phyloP scores from a whole-genome alignment of 306 rosid genomes.

The Castanospermum australe region DNA sequence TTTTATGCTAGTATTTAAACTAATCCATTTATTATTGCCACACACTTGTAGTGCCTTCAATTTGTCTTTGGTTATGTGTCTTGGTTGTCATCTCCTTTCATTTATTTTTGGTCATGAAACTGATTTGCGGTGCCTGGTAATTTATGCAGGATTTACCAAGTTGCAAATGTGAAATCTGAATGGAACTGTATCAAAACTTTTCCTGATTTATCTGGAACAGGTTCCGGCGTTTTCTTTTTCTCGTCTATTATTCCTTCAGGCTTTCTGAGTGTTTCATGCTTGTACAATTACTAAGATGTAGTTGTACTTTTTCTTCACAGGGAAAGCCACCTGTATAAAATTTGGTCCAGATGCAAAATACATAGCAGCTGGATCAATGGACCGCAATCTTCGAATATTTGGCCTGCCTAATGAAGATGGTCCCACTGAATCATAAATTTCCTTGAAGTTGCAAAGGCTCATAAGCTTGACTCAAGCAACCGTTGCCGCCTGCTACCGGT shows the following conservation, averaged over 20 bases:
- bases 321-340: conserved; percentile 71
- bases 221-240: conserved; percentile 27
- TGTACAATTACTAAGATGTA: neutral
- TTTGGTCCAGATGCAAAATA: conserved; percentile 91
- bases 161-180: conserved; percentile 89
- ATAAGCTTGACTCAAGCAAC: neutral
- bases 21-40: neutral
- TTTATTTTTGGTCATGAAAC: neutral
- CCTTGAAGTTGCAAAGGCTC: neutral
- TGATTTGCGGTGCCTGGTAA: conserved; percentile 27
- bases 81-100: neutral
- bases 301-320: conserved; percentile 40
- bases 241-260: neutral
- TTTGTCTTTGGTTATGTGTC: no score
- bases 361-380: conserved; percentile 91
- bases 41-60: neutral
- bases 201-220: conserved; percentile 98
- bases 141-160: conserved; percentile 87
- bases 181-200: conserved; percentile 92
- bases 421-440: conserved; percentile 44
- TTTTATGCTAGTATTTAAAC: neutral
- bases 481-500: conserved; percentile 36
- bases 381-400: conserved; percentile 88
- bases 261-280: neutral
- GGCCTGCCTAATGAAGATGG: conserved; percentile 68